Conservation (phyloP, 169 alveolate genomes). For the Plasmodium fragile region DNA sequence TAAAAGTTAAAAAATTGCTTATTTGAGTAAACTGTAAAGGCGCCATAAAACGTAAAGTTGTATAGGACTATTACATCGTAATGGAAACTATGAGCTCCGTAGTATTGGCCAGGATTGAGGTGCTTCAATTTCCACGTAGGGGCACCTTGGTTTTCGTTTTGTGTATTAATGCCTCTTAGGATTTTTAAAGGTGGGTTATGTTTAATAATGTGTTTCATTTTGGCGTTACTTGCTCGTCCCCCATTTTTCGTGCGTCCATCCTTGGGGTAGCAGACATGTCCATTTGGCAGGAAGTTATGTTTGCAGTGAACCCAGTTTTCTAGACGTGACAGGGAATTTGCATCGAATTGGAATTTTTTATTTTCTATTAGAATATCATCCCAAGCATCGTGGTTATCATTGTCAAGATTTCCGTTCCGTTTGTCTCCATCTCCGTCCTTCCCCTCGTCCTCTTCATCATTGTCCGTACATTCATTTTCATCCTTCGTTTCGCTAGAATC, state of each 20-base stretch:
- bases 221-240: not conserved
- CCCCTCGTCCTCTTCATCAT: slow-evolving; percentile 9
- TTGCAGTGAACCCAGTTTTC: slow-evolving; percentile 58
- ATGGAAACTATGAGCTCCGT: slow-evolving; percentile 26
- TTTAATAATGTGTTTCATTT: slow-evolving; percentile 2
- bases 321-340: not conserved
- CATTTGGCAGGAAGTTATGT: slow-evolving; percentile 39
- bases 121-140: slow-evolving; percentile 48
- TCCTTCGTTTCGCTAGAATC: slow-evolving; percentile 1
- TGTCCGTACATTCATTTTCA: not conserved
- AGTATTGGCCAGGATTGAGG: slow-evolving; percentile 31
- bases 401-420: not conserved
- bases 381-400: not conserved
- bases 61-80: slow-evolving; percentile 48
- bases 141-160: not conserved
- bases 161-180: slow-evolving; percentile 16
- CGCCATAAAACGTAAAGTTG: slow-evolving; percentile 39
- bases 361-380: slow-evolving; percentile 24
- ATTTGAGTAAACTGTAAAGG: slow-evolving; percentile 57
- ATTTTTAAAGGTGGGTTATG: slow-evolving; percentile 41
- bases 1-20: slow-evolving; percentile 45
- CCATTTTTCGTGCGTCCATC: not conserved
- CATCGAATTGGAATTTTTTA: slow-evolving; percentile 33
- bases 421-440: not conserved
- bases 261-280: slow-evolving; percentile 43